phyloP scores from a whole-genome alignment of 441 rosid genomes.

The Erodium texanum region DNA sequence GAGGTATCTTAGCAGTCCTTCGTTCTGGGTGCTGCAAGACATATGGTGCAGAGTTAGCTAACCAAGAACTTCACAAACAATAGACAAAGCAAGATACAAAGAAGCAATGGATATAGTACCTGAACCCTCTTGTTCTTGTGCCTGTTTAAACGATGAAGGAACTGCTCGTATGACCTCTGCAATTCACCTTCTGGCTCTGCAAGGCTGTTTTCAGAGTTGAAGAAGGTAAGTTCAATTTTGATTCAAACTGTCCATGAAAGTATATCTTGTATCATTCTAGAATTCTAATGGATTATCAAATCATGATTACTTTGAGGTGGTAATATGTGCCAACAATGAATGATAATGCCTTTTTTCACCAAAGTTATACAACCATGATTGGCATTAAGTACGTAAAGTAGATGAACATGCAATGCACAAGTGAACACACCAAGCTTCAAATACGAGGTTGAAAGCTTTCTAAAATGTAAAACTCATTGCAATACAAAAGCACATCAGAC shows the following conservation, averaged over 20 bases:
- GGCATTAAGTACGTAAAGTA: neutral
- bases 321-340: neutral
- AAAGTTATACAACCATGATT: neutral
- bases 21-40: slow-evolving; percentile 36
- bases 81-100: slow-evolving; percentile 13
- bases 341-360: neutral
- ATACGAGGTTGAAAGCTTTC: neutral
- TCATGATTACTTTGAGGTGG: neutral
- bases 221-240: slow-evolving; percentile 14
- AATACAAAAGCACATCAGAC: neutral
- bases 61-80: slow-evolving; percentile 12
- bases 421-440: neutral
- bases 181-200: slow-evolving; percentile 83
- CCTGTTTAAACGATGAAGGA: slow-evolving; percentile 64
- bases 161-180: slow-evolving; percentile 73
- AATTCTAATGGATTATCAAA: neutral
- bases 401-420: neutral
- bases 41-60: slow-evolving; percentile 19
- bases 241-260: neutral
- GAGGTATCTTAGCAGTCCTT: slow-evolving; percentile 32
- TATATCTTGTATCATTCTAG: neutral
- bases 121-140: slow-evolving; percentile 53
- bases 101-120: slow-evolving; percentile 32
- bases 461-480: neutral
- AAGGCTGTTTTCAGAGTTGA: slow-evolving; percentile 39